Evolutionary conservation across 2,329 filamentous ascomycete genomes (phyloP).

Genomic region (Calonectria pauciramosa): DNA sequence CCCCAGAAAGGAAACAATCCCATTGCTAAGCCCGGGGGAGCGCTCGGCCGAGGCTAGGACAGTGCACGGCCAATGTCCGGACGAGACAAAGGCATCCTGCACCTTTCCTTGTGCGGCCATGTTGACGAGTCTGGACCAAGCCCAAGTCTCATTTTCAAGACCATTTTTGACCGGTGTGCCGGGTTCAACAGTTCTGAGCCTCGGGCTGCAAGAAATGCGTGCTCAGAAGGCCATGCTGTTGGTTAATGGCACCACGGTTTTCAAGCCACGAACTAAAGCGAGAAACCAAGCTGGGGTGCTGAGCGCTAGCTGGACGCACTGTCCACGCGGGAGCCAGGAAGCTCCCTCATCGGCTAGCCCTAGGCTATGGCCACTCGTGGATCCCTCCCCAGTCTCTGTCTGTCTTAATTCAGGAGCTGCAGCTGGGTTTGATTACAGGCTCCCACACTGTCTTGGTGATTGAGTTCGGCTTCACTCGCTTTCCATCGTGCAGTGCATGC

Average conservation of each 20-base stretch:
- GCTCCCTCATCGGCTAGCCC: slow-evolving; percentile 36
- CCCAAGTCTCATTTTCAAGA: slow-evolving; percentile 24
- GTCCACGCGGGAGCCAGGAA: slow-evolving; percentile 42
- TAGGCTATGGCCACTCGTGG: slow-evolving; percentile 30
- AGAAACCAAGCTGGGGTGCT: slow-evolving; percentile 25
- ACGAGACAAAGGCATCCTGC: not conserved
- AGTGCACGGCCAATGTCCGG: not conserved
- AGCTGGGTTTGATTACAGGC: slow-evolving; percentile 23
- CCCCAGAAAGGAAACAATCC: slow-evolving; percentile 39
- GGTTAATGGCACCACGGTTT: slow-evolving; percentile 32
- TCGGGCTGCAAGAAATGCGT: slow-evolving; percentile 12
- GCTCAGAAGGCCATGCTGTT: slow-evolving; percentile 9
- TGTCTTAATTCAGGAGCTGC: slow-evolving; percentile 28
- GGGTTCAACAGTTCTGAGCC: slow-evolving; percentile 13
- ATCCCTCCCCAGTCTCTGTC: slow-evolving; percentile 21
- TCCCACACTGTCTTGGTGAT: not conserved
- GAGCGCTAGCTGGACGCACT: slow-evolving; percentile 29
- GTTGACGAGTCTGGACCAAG: slow-evolving; percentile 32
- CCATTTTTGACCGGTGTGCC: slow-evolving; percentile 13
- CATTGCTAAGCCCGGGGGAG: slow-evolving; percentile 20
- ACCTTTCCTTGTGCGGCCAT: not conserved
- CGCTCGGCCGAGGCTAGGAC: slow-evolving; percentile 16
- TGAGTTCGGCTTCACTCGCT: slow-evolving; percentile 8
- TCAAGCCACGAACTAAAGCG: slow-evolving; percentile 24
- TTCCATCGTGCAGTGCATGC: not conserved